Conservation (phyloP, 2,329 filamentous ascomycete species). For the Macrophomina phaseolina region DNA sequence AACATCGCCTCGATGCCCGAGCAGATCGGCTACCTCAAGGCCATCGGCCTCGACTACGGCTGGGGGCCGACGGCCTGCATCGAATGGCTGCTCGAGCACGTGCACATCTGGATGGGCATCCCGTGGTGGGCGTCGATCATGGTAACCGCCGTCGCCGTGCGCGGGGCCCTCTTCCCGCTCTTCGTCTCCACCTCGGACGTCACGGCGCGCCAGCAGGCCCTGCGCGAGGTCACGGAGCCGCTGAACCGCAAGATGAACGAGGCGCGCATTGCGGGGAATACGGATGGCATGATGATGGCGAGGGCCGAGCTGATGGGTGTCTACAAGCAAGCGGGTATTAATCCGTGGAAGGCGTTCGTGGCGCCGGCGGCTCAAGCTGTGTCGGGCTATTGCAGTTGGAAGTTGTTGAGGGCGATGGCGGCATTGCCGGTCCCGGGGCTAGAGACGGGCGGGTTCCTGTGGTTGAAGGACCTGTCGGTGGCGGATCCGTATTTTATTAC, state of each 20-base stretch:
- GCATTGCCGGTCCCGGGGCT: conserved; percentile 80
- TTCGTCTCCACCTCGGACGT: conserved; percentile 67
- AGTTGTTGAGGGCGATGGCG: conserved; percentile 75
- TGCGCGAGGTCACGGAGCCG: conserved; percentile 64
- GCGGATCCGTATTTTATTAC: conserved; percentile 80
- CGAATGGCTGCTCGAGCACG: conserved; percentile 78
- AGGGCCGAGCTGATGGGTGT: conserved; percentile 58
- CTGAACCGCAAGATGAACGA: conserved; percentile 61
- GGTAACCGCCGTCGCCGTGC: conserved; percentile 67
- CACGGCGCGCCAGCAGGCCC: conserved; percentile 64
- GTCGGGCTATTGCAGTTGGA: conserved; percentile 81
- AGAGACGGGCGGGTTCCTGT: conserved; percentile 71
- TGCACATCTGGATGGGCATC: conserved; percentile 75
- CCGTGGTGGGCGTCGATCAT: conserved; percentile 85
- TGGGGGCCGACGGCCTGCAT: conserved; percentile 77
- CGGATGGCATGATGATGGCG: conserved; percentile 40
- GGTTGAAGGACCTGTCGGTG: conserved; percentile 79
- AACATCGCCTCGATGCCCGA: conserved; percentile 68
- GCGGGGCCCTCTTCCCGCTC: conserved; percentile 69
- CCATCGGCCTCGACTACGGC: conserved; percentile 85
- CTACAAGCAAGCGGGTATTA: conserved; percentile 62
- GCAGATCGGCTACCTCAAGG: conserved; percentile 79
- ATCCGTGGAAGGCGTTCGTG: conserved; percentile 54
- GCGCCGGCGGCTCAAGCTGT: conserved; percentile 68
- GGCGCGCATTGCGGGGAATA: conserved; percentile 53